phyloP scores from a whole-genome alignment of 345 rosid genomes.

The Rhodamnia argentea region DNA sequence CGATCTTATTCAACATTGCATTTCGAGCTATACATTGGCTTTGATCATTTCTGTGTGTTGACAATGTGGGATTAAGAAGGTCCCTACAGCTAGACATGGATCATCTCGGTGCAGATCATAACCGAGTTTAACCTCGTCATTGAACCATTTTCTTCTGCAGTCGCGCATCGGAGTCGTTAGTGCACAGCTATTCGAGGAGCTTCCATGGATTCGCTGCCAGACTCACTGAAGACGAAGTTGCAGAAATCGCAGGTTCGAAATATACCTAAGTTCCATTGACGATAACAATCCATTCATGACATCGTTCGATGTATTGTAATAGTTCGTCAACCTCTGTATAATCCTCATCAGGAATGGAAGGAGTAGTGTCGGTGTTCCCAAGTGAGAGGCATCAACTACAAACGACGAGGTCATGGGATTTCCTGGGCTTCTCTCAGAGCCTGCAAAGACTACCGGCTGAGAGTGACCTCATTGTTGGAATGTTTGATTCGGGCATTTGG shows the following conservation, averaged over 20 bases:
- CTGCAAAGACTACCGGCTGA: background rate
- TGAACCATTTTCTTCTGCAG: background rate
- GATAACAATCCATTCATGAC: background rate
- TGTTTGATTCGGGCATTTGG: conserved; percentile 23
- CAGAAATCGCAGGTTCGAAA: conserved; percentile 1
- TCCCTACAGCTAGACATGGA: background rate
- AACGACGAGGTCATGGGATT: conserved; percentile 30
- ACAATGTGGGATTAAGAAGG: background rate
- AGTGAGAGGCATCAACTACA: conserved; percentile 15
- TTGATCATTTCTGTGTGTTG: background rate
- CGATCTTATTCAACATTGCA: background rate
- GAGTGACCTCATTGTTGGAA: conserved; percentile 9
- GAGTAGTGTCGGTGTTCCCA: conserved; percentile 26
- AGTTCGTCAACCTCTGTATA: background rate
- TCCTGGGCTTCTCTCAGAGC: conserved; percentile 13
- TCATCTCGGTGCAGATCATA: background rate
- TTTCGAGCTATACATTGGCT: background rate
- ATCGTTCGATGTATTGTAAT: background rate
- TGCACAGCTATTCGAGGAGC: conserved; percentile 11
- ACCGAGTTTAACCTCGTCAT: background rate
- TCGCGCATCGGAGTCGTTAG: background rate
- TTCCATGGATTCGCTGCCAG: conserved; percentile 21
- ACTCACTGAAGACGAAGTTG: conserved; percentile 7
- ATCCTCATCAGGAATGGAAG: conserved; percentile 11
- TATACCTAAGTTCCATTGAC: background rate